phyloP scores from a whole-genome alignment of 495 filamentous ascomycete genomes.

The Aspergillus homomorphus region DNA sequence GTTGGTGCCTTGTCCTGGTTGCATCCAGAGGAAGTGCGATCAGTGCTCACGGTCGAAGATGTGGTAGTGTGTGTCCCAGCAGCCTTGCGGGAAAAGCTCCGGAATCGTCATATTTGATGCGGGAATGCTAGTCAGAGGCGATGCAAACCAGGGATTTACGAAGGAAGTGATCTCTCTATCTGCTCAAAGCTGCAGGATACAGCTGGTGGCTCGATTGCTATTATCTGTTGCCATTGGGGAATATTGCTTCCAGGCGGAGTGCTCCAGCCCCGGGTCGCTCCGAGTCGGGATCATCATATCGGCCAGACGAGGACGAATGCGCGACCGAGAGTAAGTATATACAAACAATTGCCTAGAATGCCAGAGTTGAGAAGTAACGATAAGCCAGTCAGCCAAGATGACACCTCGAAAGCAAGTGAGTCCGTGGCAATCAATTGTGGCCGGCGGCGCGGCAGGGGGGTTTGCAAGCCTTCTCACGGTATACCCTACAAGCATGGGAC shows the following conservation, averaged over 20 bases:
- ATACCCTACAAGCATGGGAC: background rate
- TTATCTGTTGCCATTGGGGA: background rate
- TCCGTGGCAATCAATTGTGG: conserved; percentile 24
- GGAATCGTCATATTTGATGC: background rate
- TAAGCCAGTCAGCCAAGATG: background rate
- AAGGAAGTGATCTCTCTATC: too few relatives aligned
- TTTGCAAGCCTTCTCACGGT: conserved; percentile 21
- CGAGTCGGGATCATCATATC: background rate
- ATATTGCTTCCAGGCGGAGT: background rate
- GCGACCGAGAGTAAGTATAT: too few relatives aligned
- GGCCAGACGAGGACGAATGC: too few relatives aligned
- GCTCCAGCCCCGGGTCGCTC: background rate
- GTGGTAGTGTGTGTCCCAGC: conserved; percentile 29
- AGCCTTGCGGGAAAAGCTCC: conserved; percentile 23
- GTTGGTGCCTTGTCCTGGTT: background rate
- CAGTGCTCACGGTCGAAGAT: conserved; percentile 23
- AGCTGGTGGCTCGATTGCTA: too few relatives aligned
- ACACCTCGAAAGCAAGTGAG: conserved; percentile 8
- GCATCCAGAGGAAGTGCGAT: background rate
- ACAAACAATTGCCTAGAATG: too few relatives aligned
- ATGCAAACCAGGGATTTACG: too few relatives aligned
- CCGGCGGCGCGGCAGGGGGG: conserved; percentile 21
- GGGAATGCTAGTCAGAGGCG: too few relatives aligned
- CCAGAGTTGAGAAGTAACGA: too few relatives aligned
- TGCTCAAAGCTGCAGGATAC: too few relatives aligned